phyloP scores from a whole-genome alignment of 176 grass and related monocot species.

The Paspalum vaginatum region DNA sequence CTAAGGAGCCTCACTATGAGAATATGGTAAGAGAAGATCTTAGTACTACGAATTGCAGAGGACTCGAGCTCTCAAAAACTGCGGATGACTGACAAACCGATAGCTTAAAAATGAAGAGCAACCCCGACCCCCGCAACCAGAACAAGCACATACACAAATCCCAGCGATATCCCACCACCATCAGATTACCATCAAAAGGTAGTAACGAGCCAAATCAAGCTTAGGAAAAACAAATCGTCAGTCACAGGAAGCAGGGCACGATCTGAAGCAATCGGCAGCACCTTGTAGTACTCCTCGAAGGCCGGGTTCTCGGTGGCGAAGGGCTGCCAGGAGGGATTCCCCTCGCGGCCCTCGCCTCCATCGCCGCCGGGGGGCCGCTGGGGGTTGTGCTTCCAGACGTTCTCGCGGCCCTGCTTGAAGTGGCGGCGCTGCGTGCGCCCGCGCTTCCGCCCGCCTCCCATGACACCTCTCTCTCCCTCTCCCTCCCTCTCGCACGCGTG shows the following conservation, averaged over 20 bases:
- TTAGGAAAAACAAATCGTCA: background rate
- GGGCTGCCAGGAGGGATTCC: slow-evolving; percentile 72
- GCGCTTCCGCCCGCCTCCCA: slow-evolving; percentile 94
- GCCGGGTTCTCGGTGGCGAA: slow-evolving; percentile 82
- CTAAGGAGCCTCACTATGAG: background rate
- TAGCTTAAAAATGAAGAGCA: background rate
- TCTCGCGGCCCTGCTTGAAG: slow-evolving; percentile 91
- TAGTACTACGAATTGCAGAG: background rate
- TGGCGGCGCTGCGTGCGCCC: slow-evolving; percentile 97
- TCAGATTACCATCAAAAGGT: background rate
- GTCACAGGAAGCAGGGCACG: background rate
- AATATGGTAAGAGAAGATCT: background rate
- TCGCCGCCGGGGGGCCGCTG: slow-evolving; percentile 48
- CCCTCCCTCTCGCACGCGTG: background rate
- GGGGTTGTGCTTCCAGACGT: slow-evolving; percentile 86
- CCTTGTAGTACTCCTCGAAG: slow-evolving; percentile 99
- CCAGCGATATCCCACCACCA: background rate
- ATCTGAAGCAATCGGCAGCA: slow-evolving; percentile 28
- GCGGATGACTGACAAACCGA: background rate
- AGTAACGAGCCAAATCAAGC: background rate
- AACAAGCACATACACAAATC: background rate
- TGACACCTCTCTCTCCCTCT: background rate
- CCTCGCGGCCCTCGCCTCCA: slow-evolving; percentile 38
- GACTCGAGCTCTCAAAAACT: background rate
- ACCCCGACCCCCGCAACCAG: background rate